Evolutionary conservation across 2,329 filamentous ascomycete species (phyloP), one percentile per base, ranked within the genome.

Genomic region (Cordyceps militaris): DNA sequence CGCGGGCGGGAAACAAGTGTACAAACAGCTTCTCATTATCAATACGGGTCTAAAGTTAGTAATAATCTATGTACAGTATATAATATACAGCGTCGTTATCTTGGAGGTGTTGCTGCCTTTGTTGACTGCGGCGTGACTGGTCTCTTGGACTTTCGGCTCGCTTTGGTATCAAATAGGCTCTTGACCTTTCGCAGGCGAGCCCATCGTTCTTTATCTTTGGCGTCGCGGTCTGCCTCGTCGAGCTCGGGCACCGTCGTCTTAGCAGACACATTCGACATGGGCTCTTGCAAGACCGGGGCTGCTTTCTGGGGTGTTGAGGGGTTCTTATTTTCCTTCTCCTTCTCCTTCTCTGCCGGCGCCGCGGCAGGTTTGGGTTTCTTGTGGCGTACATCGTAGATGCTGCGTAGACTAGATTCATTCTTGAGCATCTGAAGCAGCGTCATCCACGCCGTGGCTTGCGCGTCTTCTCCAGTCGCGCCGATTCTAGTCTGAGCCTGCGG

Each of bases 131-230:
- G 38, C 44, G 52, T 77, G 4, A 71, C 75, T 1, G 78, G 76
- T 36, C 71, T 71, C 56, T 71, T 73, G 54, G 78, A 69, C 66
- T 80, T 85, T 67, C 76, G 83, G 9, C 76, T 74, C 1, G 77
- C 79, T 69, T 88, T 89, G 6, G 82, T 78, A 61, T 87, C 84
- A 65, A 91, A 84, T 48, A 88, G 71, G 66, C 85, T 88, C 76
- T 88, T 88, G 59, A 91, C 85, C 59, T 82, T 80, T 64, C 85
- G 80, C 61, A 91, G 71, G 63, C 85, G 79, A n/a, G 85, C 81
- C 86, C 86, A 89, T 62, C 87, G 78, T 70, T 88, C 85, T 69
- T 87, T 87, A 60, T 90, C 87, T 67, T 87, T 87, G 46, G 73
- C 77, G 48, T 78, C 76, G 26, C 77, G 73, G 0, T 69, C 70